phyloP scores from a whole-genome alignment of 495 filamentous ascomycete genomes.

The Daldinia decipiens region DNA sequence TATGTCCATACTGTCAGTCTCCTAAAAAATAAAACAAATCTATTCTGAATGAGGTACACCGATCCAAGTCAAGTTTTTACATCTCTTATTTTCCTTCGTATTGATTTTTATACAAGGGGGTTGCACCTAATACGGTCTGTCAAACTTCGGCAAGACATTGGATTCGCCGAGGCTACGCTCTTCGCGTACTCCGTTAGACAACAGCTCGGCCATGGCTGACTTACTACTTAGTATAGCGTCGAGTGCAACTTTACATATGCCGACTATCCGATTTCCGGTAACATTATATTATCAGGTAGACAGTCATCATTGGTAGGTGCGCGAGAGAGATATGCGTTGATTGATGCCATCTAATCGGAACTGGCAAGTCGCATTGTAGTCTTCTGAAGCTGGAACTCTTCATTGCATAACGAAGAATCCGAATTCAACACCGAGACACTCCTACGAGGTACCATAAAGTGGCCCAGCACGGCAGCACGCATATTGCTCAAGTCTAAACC shows the following conservation, averaged over 20 bases:
- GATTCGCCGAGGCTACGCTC: background rate
- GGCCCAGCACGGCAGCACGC: slow-evolving; percentile 44
- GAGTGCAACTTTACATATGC: slow-evolving; percentile 9
- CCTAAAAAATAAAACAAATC: background rate
- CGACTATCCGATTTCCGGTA: slow-evolving; percentile 7
- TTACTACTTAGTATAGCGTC: background rate
- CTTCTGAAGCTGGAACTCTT: background rate
- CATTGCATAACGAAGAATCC: slow-evolving; percentile 35
- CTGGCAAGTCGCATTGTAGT: background rate
- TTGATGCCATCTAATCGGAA: background rate
- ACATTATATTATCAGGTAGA: background rate
- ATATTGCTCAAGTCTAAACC: slow-evolving; percentile 23
- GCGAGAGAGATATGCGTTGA: background rate
- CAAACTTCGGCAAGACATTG: background rate
- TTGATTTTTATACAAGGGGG: background rate
- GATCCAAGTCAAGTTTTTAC: background rate
- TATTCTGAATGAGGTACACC: background rate
- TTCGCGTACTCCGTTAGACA: slow-evolving; percentile 11
- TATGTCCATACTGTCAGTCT: background rate
- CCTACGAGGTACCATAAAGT: slow-evolving; percentile 56
- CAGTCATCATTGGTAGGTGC: background rate
- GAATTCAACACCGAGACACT: slow-evolving; percentile 53
- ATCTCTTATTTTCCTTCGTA: background rate
- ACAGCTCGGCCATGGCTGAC: background rate
- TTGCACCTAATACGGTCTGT: background rate